Percentiles rank a stretch among this genome's conserved stretches.
Evolutionary conservation across 352 stramenopile species (phyloP).

Genomic region (Thraustochytrium sp.): DNA sequence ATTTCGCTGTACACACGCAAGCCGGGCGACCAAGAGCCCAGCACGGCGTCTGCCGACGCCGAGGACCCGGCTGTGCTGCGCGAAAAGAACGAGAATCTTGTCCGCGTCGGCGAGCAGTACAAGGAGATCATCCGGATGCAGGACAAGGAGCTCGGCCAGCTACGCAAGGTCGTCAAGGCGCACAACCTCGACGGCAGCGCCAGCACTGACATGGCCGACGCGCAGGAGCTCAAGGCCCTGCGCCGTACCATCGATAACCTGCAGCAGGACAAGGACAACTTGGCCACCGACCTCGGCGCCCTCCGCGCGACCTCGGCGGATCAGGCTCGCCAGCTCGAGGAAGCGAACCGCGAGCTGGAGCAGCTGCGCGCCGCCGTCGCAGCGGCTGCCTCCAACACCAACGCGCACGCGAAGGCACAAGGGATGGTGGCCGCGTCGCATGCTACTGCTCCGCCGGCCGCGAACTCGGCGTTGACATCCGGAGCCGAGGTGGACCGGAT

Average conservation of each 20-base stretch:
- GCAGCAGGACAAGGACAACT: conserved; percentile 27
- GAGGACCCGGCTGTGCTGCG: not conserved
- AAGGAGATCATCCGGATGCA: conserved; percentile 27
- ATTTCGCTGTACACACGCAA: not conserved
- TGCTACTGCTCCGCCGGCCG: too few relatives aligned
- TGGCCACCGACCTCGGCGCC: not conserved
- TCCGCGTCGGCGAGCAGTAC: conserved; percentile 34
- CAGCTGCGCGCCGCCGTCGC: not conserved
- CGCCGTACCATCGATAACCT: conserved; percentile 7
- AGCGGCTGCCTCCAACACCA: not conserved
- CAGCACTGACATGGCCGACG: not conserved
- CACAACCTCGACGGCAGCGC: not conserved
- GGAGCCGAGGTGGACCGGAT: not conserved
- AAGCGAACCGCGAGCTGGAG: not conserved
- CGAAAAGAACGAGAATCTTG: conserved; percentile 28
- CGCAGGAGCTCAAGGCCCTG: not conserved
- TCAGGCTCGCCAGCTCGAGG: not conserved
- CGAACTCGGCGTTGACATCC: too few relatives aligned
- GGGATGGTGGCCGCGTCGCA: too few relatives aligned
- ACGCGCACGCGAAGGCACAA: too few relatives aligned
- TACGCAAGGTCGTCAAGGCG: not conserved
- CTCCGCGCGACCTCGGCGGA: not conserved
- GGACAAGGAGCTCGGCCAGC: conserved; percentile 1
- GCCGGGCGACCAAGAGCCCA: not conserved
- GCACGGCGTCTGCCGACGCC: not conserved